These are phyloP conservation scores for Nematocida sp. DNA, from an alignment of 371 early-diverging fungal genomes.

Conservation along the genomic window DNA sequence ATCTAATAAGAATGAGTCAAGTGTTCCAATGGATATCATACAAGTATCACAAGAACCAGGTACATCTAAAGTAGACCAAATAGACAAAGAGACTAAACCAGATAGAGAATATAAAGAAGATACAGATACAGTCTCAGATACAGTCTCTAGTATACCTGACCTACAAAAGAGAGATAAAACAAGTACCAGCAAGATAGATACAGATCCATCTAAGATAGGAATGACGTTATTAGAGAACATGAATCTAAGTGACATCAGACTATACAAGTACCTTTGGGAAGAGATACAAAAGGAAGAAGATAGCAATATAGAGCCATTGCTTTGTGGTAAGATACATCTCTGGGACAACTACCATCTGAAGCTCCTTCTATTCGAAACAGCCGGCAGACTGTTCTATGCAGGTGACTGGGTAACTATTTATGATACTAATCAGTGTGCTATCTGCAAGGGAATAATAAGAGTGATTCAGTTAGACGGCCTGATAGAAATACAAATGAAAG, in stretches of 20 bases:
- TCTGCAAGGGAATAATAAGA: not conserved
- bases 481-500: constrained; percentile 13
- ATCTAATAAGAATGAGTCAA: too few species aligned
- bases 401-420: constrained; percentile 10
- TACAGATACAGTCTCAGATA: too few species aligned
- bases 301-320: not conserved
- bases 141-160: too few species aligned
- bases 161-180: too few species aligned
- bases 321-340: not conserved
- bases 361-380: not conserved
- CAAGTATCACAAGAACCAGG: too few species aligned
- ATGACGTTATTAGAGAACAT: not conserved
- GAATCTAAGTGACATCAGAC: not conserved
- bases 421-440: not conserved
- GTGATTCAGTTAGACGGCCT: not conserved
- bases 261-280: constrained; percentile 33
- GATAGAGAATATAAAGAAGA: too few species aligned
- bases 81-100: too few species aligned
- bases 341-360: constrained; percentile 25
- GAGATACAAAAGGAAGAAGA: constrained; percentile 34
- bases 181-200: too few species aligned
- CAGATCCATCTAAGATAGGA: too few species aligned
- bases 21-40: too few species aligned
- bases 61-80: too few species aligned
- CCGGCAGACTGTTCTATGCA: not conserved